A percentile compares a stretch with the other conserved stretches of the same genome.
These are phyloP conservation scores for Pneumocystis wakefieldiae DNA, from an alignment of 1,139 yeast species.

Conservation along the genomic window DNA sequence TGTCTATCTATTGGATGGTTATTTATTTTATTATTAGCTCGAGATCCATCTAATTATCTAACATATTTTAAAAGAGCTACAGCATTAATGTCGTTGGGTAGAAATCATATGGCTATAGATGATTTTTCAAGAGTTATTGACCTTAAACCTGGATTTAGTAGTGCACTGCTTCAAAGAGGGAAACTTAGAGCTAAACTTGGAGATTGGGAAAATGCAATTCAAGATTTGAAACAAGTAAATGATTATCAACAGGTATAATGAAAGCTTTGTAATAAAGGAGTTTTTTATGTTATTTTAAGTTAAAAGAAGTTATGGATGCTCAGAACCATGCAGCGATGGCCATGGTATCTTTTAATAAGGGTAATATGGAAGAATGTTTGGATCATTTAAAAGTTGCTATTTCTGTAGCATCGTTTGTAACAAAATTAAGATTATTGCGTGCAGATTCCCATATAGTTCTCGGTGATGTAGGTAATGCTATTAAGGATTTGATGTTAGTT, in stretches of 20 bases:
- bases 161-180: conserved; percentile 26
- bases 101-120: conserved; percentile 24
- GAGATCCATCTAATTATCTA: conserved; percentile 18
- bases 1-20: conserved; percentile 13
- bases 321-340: conserved; percentile 11
- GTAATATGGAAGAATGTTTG: conserved; percentile 21
- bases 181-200: conserved; percentile 24
- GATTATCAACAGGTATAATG: conserved; percentile 6
- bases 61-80: conserved; percentile 28
- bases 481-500: conserved; percentile 23
- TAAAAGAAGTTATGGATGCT: conserved; percentile 4
- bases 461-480: conserved; percentile 23
- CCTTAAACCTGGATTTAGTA: conserved; percentile 24
- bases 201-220: conserved; percentile 20
- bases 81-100: conserved; percentile 25
- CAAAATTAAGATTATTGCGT: conserved; percentile 19
- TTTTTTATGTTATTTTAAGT: conserved; percentile 6
- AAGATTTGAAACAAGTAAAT: conserved; percentile 12
- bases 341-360: conserved; percentile 12
- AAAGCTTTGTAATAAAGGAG: conserved; percentile 10
- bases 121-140: conserved; percentile 25
- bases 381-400: conserved; percentile 21
- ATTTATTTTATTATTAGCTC: background rate
- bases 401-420: conserved; percentile 20
- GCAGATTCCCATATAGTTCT: conserved; percentile 22